Evolutionary conservation across 345 rosid genomes (phyloP).

Genomic region (Orychophragmus violaceus): DNA sequence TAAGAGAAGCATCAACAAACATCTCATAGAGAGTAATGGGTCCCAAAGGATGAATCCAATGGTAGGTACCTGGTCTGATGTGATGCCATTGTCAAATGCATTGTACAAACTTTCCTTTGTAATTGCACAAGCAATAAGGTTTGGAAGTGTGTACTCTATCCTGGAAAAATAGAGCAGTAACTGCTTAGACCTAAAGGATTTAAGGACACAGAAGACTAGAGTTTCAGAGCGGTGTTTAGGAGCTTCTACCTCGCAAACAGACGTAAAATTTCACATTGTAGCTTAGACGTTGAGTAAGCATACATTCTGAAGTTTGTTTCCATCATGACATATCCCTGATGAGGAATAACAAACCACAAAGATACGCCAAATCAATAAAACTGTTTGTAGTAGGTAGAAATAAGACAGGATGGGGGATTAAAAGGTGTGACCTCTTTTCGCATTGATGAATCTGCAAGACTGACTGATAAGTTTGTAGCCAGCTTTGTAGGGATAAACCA

Average conservation of each 20-base stretch:
- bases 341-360: slow-evolving; percentile 12
- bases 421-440: slow-evolving; percentile 61
- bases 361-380: background rate
- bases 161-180: slow-evolving; percentile 41
- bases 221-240: background rate
- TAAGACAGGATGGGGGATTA: background rate
- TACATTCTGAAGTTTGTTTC: slow-evolving; percentile 94
- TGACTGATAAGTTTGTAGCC: slow-evolving; percentile 83
- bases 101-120: slow-evolving; percentile 83
- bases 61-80: slow-evolving; percentile 78
- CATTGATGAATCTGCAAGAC: slow-evolving; percentile 79
- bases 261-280: slow-evolving; percentile 83
- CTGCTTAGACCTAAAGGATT: slow-evolving; percentile 5
- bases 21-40: background rate
- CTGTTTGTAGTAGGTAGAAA: background rate
- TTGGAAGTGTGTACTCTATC: slow-evolving; percentile 92
- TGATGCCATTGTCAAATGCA: slow-evolving; percentile 93
- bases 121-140: slow-evolving; percentile 83
- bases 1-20: too few relatives aligned
- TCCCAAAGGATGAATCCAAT: background rate
- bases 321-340: slow-evolving; percentile 85
- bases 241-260: slow-evolving; percentile 74
- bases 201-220: background rate
- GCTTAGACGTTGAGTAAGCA: slow-evolving; percentile 90
- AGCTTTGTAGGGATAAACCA: slow-evolving; percentile 96